Evolutionary conservation across 306 rosid genomes (phyloP).

Genomic region (Cicer yamashitae): DNA sequence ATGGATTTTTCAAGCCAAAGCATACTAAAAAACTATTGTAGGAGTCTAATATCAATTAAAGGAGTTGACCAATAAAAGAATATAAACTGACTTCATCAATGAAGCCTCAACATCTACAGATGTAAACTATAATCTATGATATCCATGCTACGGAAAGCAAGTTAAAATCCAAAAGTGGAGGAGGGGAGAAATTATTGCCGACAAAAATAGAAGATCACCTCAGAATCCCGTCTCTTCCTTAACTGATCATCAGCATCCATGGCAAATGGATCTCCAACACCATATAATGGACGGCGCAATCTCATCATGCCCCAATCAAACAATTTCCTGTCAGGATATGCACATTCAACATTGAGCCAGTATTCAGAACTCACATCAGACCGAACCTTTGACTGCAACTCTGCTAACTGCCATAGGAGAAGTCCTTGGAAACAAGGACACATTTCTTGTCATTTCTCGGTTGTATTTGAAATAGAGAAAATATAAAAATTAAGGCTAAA

Average conservation of each 20-base stretch:
- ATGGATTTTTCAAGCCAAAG: constrained; percentile 21
- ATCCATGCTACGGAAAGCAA: constrained; percentile 23
- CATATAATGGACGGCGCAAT: constrained; percentile 79
- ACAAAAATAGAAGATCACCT: constrained; percentile 59
- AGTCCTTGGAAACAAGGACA: constrained; percentile 75
- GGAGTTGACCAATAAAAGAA: constrained; percentile 13
- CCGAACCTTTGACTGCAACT: constrained; percentile 84
- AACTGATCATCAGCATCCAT: constrained; percentile 91
- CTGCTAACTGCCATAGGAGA: constrained; percentile 78
- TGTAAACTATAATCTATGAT: constrained; percentile 15
- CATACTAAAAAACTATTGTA: not conserved
- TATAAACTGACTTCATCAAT: constrained; percentile 9
- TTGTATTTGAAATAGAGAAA: constrained; percentile 42
- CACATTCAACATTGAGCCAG: constrained; percentile 78
- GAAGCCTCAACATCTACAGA: constrained; percentile 9
- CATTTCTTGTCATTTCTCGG: constrained; percentile 60
- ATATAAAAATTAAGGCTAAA: not conserved
- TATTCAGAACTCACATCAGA: constrained; percentile 88
- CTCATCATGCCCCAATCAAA: constrained; percentile 99
- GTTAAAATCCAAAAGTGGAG: constrained; percentile 13
- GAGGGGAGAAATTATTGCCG: constrained; percentile 21
- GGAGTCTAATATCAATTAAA: constrained; percentile 31
- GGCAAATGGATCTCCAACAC: constrained; percentile 98
- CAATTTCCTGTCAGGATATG: constrained; percentile 83
- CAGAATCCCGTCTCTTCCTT: constrained; percentile 89